Conservation (phyloP, 2,329 filamentous ascomycete species). For the Sclerotinia glacialis region DNA sequence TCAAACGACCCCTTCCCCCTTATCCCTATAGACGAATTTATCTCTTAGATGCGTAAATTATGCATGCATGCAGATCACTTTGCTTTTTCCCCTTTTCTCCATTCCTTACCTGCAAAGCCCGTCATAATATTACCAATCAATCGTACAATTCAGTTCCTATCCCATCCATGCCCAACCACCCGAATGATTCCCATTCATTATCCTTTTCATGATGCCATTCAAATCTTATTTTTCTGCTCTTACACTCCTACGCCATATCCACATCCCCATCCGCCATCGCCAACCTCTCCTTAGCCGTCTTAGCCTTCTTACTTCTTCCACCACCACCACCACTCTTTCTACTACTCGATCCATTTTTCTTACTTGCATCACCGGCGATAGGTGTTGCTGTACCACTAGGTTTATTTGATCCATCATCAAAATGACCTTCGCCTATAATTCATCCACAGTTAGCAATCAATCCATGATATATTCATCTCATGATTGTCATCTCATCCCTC, state of each 20-base stretch:
- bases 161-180: not conserved
- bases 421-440: conserved; percentile 81
- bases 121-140: conserved; percentile 8
- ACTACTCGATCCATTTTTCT: conserved; percentile 40
- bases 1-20: not conserved
- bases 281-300: conserved; percentile 66
- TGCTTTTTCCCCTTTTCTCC: not conserved
- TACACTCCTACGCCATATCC: conserved; percentile 26
- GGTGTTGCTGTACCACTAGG: conserved; percentile 84
- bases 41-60: not conserved
- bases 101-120: not conserved
- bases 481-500: conserved; percentile 1
- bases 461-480: conserved; percentile 1
- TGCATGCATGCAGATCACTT: not conserved
- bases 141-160: not conserved
- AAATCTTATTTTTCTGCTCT: not conserved
- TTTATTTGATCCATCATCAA: conserved; percentile 81
- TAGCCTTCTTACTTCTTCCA: conserved; percentile 59
- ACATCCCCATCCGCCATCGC: conserved; percentile 62
- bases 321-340: conserved; percentile 50
- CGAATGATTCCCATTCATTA: not conserved
- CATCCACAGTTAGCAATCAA: conserved; percentile 21
- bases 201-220: not conserved
- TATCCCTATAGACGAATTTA: not conserved
- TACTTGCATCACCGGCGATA: conserved; percentile 53